Evolutionary conservation across 768 basidiomycete genomes (phyloP), one percentile per base, ranked within the genome.

Genomic region (Trametes gibbosa): DNA sequence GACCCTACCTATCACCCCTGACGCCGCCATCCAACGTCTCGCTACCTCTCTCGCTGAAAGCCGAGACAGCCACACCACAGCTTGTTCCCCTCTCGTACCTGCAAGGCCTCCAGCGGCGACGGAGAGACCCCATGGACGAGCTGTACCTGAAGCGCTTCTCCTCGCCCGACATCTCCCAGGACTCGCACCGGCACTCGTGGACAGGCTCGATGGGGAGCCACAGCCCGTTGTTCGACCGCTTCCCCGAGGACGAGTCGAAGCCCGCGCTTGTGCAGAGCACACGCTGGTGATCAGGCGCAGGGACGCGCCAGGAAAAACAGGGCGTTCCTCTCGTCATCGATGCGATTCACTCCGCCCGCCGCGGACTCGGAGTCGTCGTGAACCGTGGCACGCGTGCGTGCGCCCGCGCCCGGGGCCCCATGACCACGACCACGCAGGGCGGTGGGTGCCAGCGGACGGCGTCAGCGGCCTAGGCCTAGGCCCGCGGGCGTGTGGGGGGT

Each of bases 11-110:
- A 3, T 57, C 62, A 5, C 65, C 63, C n/a, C 60, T 63, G 39
- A 66, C 62, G 27, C 66, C 65, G 12, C 59, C 65, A 35, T 47
- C 50, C 39, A 60, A 55, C 53, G 46, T 39, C 50, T 41, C 59
- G 45, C 34, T 53, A 25, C 59, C 55, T 41, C 27, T 59, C 14
- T 19, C 56, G 53, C 27, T 47, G 50, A 52, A 50, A 34, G 24
- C 50, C 39, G 52, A 60, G 43, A 56, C 43, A 35, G 32, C 54
- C 3, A 35, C 46, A 5, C 62, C 47, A 29, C 56, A 72, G 58
- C 77, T 88, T 0, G 86, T 89, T 12, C 87, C 87, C 46, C 78
- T 89, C 29, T 80, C 84, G 64, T 80, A 83, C 48, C 81, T 88
- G 14, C 81, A 84, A 68, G 79, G 72, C 53, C 74, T 81, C 19